Conservation (phyloP, 2,329 filamentous ascomycete species). For the Cytospora piceicola region DNA sequence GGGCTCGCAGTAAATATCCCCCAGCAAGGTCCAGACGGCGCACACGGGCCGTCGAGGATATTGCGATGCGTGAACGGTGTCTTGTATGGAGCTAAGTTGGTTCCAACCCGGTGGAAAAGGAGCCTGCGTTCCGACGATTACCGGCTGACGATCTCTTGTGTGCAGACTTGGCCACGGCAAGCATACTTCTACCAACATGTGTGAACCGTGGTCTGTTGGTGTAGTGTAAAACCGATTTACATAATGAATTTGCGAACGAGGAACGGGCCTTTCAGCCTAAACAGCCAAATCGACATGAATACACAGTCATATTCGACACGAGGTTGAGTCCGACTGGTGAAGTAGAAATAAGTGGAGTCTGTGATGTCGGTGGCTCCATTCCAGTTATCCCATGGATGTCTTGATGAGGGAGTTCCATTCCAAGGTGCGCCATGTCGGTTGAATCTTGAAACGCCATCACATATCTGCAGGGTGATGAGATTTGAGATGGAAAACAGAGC, state of each 20-base stretch:
- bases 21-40: not conserved
- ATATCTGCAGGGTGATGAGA: slow-evolving; percentile 13
- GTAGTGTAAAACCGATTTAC: not conserved
- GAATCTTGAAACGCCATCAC: slow-evolving; percentile 25
- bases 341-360: slow-evolving; percentile 13
- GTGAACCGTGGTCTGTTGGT: not conserved
- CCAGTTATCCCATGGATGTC: slow-evolving; percentile 4
- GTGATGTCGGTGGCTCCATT: slow-evolving; percentile 12
- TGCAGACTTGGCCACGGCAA: too few relatives aligned
- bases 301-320: too few relatives aligned
- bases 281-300: too few relatives aligned
- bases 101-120: not conserved
- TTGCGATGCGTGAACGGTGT: slow-evolving; percentile 17
- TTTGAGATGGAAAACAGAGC: slow-evolving; percentile 5
- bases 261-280: not conserved
- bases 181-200: not conserved
- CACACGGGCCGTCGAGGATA: slow-evolving; percentile 11
- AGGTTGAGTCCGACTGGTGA: too few relatives aligned
- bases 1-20: slow-evolving; percentile 11
- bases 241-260: not conserved
- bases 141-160: not conserved
- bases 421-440: slow-evolving; percentile 22
- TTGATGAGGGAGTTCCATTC: slow-evolving; percentile 4
- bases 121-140: not conserved
- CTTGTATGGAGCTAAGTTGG: slow-evolving; percentile 14